Evolutionary conservation across 176 grass and related monocot genomes (phyloP).

Genomic region (Chrysopogon serrulatus): DNA sequence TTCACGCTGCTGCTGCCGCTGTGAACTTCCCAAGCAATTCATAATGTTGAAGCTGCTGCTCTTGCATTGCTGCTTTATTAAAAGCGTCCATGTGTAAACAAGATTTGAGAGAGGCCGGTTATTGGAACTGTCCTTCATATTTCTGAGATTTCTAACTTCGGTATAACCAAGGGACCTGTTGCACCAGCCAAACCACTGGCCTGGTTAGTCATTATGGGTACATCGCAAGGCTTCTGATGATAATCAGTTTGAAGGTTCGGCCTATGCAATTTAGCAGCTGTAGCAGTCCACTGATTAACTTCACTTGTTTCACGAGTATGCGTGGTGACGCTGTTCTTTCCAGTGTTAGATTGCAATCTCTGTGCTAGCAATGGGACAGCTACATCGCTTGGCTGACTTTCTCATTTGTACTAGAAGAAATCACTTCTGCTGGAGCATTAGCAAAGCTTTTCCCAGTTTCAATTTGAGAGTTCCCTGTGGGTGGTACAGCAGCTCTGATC

Average conservation of each 20-base stretch:
- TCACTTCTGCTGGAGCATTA: background rate
- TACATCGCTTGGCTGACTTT: background rate
- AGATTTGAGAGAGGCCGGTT: slow-evolving; percentile 7
- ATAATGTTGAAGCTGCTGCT: slow-evolving; percentile 34
- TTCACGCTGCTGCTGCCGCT: background rate
- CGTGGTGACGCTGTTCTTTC: background rate
- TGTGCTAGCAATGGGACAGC: background rate
- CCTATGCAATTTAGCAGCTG: background rate
- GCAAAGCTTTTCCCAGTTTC: slow-evolving; percentile 19
- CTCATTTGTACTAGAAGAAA: background rate
- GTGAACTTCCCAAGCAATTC: background rate
- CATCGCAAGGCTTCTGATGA: background rate
- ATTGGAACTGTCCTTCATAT: slow-evolving; percentile 14
- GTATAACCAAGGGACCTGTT: background rate
- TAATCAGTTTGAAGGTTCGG: background rate
- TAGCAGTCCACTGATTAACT: background rate
- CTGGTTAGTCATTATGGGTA: background rate
- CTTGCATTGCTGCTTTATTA: slow-evolving; percentile 31
- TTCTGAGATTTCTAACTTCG: slow-evolving; percentile 34
- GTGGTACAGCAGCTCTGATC: slow-evolving; percentile 9
- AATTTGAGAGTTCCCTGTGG: background rate
- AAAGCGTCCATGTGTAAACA: slow-evolving; percentile 5
- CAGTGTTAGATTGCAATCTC: background rate
- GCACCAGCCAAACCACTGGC: background rate
- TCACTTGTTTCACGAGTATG: background rate